phyloP scores from a whole-genome alignment of 805 yeast genomes.

The Brettanomyces custersianus region DNA sequence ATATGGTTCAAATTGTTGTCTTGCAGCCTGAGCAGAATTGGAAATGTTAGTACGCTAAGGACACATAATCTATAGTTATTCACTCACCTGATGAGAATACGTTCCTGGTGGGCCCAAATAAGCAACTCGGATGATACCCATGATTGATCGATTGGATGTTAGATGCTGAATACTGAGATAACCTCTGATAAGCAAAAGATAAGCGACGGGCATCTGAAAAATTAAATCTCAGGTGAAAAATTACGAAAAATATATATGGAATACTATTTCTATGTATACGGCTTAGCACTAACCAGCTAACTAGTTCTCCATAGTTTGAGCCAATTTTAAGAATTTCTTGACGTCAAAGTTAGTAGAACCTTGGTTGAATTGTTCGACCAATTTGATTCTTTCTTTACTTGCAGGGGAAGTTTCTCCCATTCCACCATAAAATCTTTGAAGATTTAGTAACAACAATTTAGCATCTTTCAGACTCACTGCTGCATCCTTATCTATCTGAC shows the following conservation, averaged over 20 bases:
- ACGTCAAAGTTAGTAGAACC: constrained; percentile 63
- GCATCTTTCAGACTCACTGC: constrained; percentile 65
- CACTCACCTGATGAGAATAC: constrained; percentile 76
- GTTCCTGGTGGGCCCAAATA: constrained; percentile 90
- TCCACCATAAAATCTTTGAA: constrained; percentile 81
- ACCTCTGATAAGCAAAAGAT: background rate
- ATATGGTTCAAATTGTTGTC: constrained; percentile 27
- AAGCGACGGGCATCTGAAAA: background rate
- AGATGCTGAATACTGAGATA: too few relatives aligned
- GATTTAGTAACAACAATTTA: constrained; percentile 62
- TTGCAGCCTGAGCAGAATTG: constrained; percentile 34
- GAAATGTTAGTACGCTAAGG: background rate
- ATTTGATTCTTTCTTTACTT: constrained; percentile 38
- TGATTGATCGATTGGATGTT: too few relatives aligned
- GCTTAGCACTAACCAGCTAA: too few relatives aligned
- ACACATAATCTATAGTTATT: background rate
- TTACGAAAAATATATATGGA: too few relatives aligned
- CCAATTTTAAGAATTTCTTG: constrained; percentile 59
- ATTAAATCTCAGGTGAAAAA: too few relatives aligned
- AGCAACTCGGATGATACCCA: constrained; percentile 38
- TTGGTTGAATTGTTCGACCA: constrained; percentile 59
- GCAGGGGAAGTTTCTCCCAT: constrained; percentile 35
- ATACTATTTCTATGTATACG: too few relatives aligned
- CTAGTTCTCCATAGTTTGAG: constrained; percentile 61
- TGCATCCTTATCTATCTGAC: constrained; percentile 66